These are phyloP conservation scores for Pezicula carpinea DNA, from an alignment of 2,329 filamentous ascomycete genomes.

Conservation along the genomic window DNA sequence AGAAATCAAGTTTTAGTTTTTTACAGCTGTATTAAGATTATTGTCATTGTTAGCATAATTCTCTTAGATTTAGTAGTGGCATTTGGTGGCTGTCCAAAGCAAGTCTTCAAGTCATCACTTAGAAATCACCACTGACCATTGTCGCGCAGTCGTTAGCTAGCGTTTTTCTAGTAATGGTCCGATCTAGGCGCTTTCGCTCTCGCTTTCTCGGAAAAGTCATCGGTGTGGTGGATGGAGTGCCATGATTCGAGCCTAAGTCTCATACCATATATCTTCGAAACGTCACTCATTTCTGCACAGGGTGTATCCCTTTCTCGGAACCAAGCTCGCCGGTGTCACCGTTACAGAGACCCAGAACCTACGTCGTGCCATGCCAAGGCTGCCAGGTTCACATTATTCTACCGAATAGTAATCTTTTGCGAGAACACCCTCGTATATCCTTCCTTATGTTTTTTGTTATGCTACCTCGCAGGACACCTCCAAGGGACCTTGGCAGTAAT, in stretches of 20 bases:
- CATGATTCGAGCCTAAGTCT: conserved; percentile 37
- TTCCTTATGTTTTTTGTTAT: too few species aligned
- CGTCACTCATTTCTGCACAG: not conserved
- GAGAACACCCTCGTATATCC: too few species aligned
- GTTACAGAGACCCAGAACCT: conserved; percentile 62
- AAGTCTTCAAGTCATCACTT: not conserved
- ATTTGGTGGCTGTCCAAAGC: not conserved
- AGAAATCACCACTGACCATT: not conserved
- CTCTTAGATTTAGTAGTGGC: not conserved
- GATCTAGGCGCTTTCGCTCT: conserved; percentile 34
- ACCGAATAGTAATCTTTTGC: too few species aligned
- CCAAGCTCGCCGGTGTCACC: conserved; percentile 58
- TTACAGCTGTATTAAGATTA: conserved; percentile 14
- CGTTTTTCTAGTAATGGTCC: conserved; percentile 40
- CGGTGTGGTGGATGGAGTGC: conserved; percentile 55
- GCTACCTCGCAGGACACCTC: too few species aligned
- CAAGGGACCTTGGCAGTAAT: too few species aligned
- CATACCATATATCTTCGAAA: not conserved
- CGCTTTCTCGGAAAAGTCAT: conserved; percentile 30
- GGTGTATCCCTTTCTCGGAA: conserved; percentile 53
- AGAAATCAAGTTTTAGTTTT: not conserved
- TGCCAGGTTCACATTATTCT: too few species aligned
- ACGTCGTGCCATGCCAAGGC: conserved; percentile 61
- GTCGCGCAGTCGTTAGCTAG: conserved; percentile 17
- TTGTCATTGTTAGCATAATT: not conserved